phyloP scores from a whole-genome alignment of 257 asterid species.

The Primulina eburnea region DNA sequence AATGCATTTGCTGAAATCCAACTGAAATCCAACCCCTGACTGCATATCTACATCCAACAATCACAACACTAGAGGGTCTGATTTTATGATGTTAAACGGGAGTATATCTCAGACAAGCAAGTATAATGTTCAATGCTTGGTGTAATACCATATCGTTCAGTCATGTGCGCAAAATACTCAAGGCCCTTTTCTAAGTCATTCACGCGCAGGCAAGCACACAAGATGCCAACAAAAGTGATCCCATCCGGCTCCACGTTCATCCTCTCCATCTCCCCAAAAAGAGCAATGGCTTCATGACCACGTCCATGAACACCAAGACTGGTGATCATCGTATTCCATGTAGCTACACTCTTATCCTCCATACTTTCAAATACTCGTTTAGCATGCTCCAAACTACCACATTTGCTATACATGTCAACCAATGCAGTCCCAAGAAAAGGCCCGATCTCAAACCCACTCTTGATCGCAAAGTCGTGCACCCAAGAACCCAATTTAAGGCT shows the following conservation, averaged over 20 bases:
- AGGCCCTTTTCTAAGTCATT: slow-evolving; percentile 36
- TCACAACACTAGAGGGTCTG: slow-evolving; percentile 2
- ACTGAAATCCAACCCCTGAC: background rate
- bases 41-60: background rate
- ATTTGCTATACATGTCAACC: slow-evolving; percentile 59
- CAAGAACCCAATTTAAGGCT: slow-evolving; percentile 43
- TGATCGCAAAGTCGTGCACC: slow-evolving; percentile 42
- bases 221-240: slow-evolving; percentile 39
- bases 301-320: slow-evolving; percentile 56
- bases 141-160: slow-evolving; percentile 27
- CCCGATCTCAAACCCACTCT: slow-evolving; percentile 46
- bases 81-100: slow-evolving; percentile 15
- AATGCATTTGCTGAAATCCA: background rate
- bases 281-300: slow-evolving; percentile 37
- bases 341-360: slow-evolving; percentile 42
- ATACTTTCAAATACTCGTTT: slow-evolving; percentile 38
- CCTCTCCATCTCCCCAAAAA: slow-evolving; percentile 48
- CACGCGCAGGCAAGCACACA: slow-evolving; percentile 42
- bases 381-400: slow-evolving; percentile 46
- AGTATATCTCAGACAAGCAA: slow-evolving; percentile 34
- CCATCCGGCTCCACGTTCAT: slow-evolving; percentile 37
- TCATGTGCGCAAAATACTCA: slow-evolving; percentile 30
- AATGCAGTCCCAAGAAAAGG: slow-evolving; percentile 52
- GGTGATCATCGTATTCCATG: slow-evolving; percentile 55
- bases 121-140: slow-evolving; percentile 35